Percentiles rank a stretch among this genome's conserved stretches.
phyloP scores from a whole-genome alignment of 495 filamentous ascomycete genomes.

The Tuber borchii region DNA sequence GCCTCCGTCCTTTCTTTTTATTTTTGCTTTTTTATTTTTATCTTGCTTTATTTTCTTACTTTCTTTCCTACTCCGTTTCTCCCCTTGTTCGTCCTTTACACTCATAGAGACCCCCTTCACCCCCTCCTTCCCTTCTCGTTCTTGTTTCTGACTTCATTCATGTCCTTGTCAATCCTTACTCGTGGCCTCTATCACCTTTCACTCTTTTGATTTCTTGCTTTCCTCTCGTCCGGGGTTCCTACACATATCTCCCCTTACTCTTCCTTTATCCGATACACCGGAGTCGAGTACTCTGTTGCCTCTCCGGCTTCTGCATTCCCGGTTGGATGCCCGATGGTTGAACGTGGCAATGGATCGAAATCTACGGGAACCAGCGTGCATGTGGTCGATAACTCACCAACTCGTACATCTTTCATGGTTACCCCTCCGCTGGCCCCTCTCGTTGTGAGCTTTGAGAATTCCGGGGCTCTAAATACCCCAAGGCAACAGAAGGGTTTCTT shows the following conservation, averaged over 20 bases:
- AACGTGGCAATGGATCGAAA: slow-evolving; percentile 39
- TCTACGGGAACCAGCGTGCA: slow-evolving; percentile 22
- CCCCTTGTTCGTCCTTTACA: slow-evolving; percentile 1
- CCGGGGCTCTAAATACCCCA: slow-evolving; percentile 11
- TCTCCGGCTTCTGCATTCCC: not conserved
- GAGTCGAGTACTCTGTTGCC: not conserved
- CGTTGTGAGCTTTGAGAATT: slow-evolving; percentile 18
- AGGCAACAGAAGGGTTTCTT: slow-evolving; percentile 34
- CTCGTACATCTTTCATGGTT: slow-evolving; percentile 33
- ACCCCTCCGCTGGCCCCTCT: slow-evolving; percentile 35
- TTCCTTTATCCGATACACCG: slow-evolving; percentile 19
- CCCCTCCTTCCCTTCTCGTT: slow-evolving; percentile 1
- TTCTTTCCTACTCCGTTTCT: not conserved
- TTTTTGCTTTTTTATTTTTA: not conserved
- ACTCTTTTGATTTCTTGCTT: slow-evolving; percentile 35
- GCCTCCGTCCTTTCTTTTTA: not conserved
- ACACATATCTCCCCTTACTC: slow-evolving; percentile 14
- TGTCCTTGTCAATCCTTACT: slow-evolving; percentile 32
- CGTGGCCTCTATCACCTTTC: slow-evolving; percentile 30
- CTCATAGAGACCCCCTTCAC: not conserved
- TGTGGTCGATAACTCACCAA: slow-evolving; percentile 25
- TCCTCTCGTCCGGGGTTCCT: slow-evolving; percentile 13
- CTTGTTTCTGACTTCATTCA: slow-evolving; percentile 29
- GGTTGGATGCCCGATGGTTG: slow-evolving; percentile 39
- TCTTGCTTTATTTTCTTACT: not conserved